Evolutionary conservation across 73 alveolate species (phyloP).

Genomic region (Paramecium pentaurelia): DNA sequence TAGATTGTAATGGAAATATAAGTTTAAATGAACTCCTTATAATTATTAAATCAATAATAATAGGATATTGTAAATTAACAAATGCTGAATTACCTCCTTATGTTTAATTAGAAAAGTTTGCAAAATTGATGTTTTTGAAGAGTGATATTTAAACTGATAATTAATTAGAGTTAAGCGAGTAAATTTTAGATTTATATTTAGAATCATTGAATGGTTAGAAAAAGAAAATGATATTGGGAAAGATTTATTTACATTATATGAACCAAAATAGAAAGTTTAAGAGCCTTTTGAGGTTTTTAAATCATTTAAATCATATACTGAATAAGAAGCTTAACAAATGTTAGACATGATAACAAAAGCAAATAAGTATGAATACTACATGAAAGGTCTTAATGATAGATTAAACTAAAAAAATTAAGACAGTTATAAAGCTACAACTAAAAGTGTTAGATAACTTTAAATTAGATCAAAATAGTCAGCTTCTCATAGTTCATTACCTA

Average conservation of each 20-base stretch:
- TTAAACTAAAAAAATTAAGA: background rate
- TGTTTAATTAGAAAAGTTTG: conserved; percentile 50
- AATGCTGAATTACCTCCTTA: conserved; percentile 57
- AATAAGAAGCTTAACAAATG: conserved; percentile 51
- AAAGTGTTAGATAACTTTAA: background rate
- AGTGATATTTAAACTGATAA: conserved; percentile 55
- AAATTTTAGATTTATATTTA: background rate
- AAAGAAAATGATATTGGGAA: conserved; percentile 53
- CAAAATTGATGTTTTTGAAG: conserved; percentile 56
- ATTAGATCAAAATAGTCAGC: background rate
- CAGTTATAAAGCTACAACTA: conserved; percentile 14
- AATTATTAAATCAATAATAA: conserved; percentile 48
- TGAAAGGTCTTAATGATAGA: conserved; percentile 2
- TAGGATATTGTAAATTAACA: conserved; percentile 58
- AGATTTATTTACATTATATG: conserved; percentile 39
- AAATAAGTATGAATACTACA: conserved; percentile 43
- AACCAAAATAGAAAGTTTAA: conserved; percentile 44
- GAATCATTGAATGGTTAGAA: conserved; percentile 61
- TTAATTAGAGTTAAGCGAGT: conserved; percentile 50
- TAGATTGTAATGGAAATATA: conserved; percentile 56
- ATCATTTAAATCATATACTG: conserved; percentile 32
- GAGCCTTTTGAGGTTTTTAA: conserved; percentile 52
- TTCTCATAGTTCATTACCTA: background rate
- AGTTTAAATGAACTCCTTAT: conserved; percentile 47
- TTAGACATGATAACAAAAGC: conserved; percentile 52